Percentiles rank a stretch among this genome's conserved stretches.
phyloP scores from a whole-genome alignment of 2,329 filamentous ascomycete species.

The Aureobasidium melanogenum region DNA sequence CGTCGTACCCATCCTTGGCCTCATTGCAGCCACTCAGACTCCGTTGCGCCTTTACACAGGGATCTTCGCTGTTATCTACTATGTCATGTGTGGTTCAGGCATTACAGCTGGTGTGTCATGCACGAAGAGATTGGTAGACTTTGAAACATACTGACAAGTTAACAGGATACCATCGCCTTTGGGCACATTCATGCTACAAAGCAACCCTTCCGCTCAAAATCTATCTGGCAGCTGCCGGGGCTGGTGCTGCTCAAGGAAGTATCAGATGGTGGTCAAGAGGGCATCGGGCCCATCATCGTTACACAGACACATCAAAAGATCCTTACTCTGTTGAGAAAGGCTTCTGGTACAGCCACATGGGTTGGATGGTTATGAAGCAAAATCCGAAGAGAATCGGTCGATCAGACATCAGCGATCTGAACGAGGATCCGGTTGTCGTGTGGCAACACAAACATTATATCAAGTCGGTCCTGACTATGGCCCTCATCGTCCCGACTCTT shows the following conservation, averaged over 20 bases:
- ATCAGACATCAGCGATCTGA: conserved; percentile 79
- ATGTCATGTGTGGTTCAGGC: conserved; percentile 58
- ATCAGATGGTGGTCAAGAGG: conserved; percentile 84
- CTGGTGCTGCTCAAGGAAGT: conserved; percentile 76
- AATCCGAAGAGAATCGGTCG: conserved; percentile 83
- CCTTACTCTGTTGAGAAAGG: conserved; percentile 88
- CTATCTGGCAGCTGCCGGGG: conserved; percentile 72
- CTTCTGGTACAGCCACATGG: conserved; percentile 72
- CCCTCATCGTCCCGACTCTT: conserved; percentile 63
- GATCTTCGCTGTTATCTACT: conserved; percentile 66
- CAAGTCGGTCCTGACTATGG: conserved; percentile 70
- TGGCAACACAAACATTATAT: conserved; percentile 86
- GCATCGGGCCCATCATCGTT: conserved; percentile 81
- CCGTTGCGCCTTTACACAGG: conserved; percentile 64
- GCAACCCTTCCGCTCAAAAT: conserved; percentile 67
- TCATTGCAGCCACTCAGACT: conserved; percentile 68
- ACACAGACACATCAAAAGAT: conserved; percentile 87
- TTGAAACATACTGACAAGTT: not conserved
- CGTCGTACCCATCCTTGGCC: conserved; percentile 63
- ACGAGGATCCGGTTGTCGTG: conserved; percentile 74
- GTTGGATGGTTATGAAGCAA: conserved; percentile 91
- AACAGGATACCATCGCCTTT: conserved; percentile 66
- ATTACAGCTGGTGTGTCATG: conserved; percentile 30
- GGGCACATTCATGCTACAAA: conserved; percentile 80
- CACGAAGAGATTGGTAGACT: no score